Conservation (phyloP, 352 stramenopile species). For the Globisporangium cystogenes region DNA sequence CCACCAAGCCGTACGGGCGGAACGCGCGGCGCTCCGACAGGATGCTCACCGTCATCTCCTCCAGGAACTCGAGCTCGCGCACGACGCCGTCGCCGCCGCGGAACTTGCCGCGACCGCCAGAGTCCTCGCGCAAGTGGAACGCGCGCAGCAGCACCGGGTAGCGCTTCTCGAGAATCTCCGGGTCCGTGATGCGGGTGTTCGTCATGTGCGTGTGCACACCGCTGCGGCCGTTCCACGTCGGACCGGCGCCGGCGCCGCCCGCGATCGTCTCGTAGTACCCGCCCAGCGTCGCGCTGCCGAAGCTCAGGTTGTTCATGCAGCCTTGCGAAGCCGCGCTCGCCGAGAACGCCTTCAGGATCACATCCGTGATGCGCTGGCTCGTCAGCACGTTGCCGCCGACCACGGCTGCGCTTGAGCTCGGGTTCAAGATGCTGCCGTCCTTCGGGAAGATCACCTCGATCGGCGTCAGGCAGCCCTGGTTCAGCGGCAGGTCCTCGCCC, state of each 20-base stretch:
- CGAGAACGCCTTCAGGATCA: conserved; percentile 96
- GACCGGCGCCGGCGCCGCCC: conserved; percentile 94
- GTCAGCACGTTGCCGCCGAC: conserved; percentile 98
- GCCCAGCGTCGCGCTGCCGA: conserved; percentile 92
- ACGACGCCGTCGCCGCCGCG: conserved; percentile 95
- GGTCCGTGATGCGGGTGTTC: conserved; percentile 99
- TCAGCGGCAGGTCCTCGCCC: conserved; percentile 95
- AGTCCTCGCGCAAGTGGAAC: conserved; percentile 82
- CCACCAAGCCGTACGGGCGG: conserved; percentile 93
- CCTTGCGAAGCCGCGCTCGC: conserved; percentile 96
- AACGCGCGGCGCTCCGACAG: conserved; percentile 95
- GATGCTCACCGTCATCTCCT: conserved; percentile 95
- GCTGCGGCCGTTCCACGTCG: conserved; percentile 94
- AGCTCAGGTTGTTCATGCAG: conserved; percentile 99
- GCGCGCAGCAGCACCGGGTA: conserved; percentile 89
- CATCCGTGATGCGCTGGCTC: conserved; percentile 97
- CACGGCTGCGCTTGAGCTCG: conserved; percentile 92
- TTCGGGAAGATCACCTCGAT: conserved; percentile 96
- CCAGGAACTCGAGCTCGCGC: conserved; percentile 94
- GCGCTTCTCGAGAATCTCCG: conserved; percentile 98
- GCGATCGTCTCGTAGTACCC: conserved; percentile 99
- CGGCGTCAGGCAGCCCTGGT: conserved; percentile 95
- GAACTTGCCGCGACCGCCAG: conserved; percentile 90
- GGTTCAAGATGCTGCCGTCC: conserved; percentile 93
- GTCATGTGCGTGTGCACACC: conserved; percentile 99